Conservation (phyloP, 2,329 filamentous ascomycete genomes). For the Onygenales sp. region DNA sequence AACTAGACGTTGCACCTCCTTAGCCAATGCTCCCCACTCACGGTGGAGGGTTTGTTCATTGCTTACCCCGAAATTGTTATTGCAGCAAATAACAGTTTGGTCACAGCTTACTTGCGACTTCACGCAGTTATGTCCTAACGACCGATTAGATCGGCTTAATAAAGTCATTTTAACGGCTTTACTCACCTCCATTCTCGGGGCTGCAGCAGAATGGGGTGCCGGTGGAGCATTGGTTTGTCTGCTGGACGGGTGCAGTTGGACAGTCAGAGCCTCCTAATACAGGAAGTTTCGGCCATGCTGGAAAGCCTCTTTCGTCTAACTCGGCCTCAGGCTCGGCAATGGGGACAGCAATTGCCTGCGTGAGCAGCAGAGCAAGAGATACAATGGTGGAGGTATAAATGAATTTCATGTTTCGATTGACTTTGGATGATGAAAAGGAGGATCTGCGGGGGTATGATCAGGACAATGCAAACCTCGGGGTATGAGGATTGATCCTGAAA, state of each 20-base stretch:
- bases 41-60: not conserved
- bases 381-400: slow-evolving; percentile 5
- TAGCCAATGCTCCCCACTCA: not conserved
- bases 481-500: not conserved
- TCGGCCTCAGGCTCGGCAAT: slow-evolving; percentile 4
- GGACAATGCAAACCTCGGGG: not conserved
- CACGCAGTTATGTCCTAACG: slow-evolving; percentile 7
- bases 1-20: slow-evolving; percentile 1
- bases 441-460: not conserved
- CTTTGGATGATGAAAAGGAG: not conserved
- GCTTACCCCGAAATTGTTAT: slow-evolving; percentile 11
- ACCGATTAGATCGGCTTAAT: not conserved
- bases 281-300: not conserved
- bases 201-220: slow-evolving; percentile 8
- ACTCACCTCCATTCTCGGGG: slow-evolving; percentile 8
- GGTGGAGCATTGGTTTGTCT: slow-evolving; percentile 8
- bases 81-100: slow-evolving; percentile 10
- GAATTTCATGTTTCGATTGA: slow-evolving; percentile 7
- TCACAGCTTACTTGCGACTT: slow-evolving; percentile 6
- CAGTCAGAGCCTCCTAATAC: not conserved
- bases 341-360: slow-evolving; percentile 8
- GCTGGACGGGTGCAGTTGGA: not conserved
- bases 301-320: not conserved
- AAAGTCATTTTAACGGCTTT: not conserved
- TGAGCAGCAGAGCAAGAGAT: slow-evolving; percentile 7